Evolutionary conservation across 129 eudicot genomes (phyloP).

Genomic region (Arctium minus): DNA sequence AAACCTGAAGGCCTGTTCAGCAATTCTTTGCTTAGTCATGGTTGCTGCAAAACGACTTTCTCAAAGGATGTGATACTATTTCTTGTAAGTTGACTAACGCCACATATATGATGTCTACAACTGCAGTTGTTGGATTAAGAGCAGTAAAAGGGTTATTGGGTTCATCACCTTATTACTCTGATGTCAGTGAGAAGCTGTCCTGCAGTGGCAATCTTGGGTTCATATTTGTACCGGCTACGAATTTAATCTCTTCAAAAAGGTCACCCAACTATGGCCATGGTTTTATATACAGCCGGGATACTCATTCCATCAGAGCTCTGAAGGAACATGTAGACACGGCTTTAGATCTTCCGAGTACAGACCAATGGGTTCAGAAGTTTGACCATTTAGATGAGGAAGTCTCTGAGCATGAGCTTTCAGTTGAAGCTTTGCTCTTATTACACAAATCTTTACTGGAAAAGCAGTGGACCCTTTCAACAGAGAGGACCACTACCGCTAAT

Average conservation of each 20-base stretch:
- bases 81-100: constrained; percentile 13
- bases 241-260: constrained; percentile 46
- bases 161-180: constrained; percentile 70
- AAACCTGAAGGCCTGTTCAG: constrained; percentile 13
- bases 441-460: constrained; percentile 90
- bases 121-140: constrained; percentile 87
- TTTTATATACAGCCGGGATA: constrained; percentile 37
- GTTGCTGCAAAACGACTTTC: constrained; percentile 11
- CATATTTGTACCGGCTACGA: constrained; percentile 40
- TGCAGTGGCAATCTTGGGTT: constrained; percentile 39
- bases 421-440: constrained; percentile 78
- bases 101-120: constrained; percentile 60
- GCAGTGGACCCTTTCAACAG: constrained; percentile 79
- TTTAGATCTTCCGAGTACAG: constrained; percentile 37
- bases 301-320: constrained; percentile 57
- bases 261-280: constrained; percentile 40
- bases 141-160: constrained; percentile 69
- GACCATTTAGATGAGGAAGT: constrained; percentile 38
- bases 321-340: constrained; percentile 60
- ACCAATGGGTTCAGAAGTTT: constrained; percentile 43
- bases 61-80: constrained; percentile 28
- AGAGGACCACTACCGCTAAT: constrained; percentile 14
- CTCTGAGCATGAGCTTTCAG: constrained; percentile 34
- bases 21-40: constrained; percentile 16
- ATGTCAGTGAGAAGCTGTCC: constrained; percentile 54